These are phyloP conservation scores for Oxyria digyna DNA, from an alignment of 148 eudicot genomes.

Conservation along the genomic window DNA sequence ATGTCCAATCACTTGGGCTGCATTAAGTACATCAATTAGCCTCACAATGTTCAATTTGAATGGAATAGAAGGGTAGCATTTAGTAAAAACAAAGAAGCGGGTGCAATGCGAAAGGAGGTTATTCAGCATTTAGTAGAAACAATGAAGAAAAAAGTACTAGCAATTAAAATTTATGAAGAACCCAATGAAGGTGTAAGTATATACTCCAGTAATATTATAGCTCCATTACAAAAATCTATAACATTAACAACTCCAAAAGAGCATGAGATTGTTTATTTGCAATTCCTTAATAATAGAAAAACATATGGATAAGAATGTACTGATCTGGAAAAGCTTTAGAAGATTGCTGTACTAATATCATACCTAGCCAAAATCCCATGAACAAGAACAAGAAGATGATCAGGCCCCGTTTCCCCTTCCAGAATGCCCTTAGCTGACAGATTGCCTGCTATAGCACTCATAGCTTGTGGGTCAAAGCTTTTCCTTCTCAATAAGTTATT, in stretches of 20 bases:
- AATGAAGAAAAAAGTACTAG: background rate
- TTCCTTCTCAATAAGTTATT: conserved; percentile 29
- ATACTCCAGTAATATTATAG: background rate
- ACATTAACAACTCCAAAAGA: conserved; percentile 2
- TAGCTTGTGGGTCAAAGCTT: conserved; percentile 37
- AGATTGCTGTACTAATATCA: background rate
- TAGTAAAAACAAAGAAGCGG: background rate
- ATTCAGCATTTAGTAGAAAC: background rate
- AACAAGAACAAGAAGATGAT: conserved; percentile 96
- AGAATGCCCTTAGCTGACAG: conserved; percentile 22
- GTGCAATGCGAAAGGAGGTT: background rate
- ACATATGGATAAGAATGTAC: background rate
- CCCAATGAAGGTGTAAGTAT: background rate
- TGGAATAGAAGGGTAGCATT: background rate
- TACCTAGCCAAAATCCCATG: conserved; percentile 97
- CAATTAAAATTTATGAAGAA: background rate
- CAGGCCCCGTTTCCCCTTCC: conserved; percentile 40
- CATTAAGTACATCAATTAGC: conserved; percentile 21
- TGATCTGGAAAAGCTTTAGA: background rate
- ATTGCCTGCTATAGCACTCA: conserved; percentile 50
- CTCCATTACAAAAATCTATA: background rate
- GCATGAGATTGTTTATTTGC: background rate
- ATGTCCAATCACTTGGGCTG: conserved; percentile 99
- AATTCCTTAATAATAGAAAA: background rate
- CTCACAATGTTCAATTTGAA: background rate